These are phyloP conservation scores for Globisporangium mamillatum DNA, from an alignment of 352 stramenopile species.

Conservation along the genomic window DNA sequence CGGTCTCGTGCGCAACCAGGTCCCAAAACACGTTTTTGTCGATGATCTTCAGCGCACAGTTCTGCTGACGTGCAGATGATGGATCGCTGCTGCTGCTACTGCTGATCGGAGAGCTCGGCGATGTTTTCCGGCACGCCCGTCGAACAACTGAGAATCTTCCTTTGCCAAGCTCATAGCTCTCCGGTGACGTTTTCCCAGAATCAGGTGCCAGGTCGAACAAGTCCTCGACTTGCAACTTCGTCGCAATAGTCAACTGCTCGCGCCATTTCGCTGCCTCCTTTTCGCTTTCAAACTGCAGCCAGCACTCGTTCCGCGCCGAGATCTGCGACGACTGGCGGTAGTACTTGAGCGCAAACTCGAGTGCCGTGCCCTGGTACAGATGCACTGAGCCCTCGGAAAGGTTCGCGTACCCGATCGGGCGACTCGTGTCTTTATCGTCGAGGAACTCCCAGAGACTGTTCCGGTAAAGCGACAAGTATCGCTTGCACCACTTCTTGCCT, in stretches of 20 bases:
- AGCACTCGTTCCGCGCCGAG: constrained; percentile 54
- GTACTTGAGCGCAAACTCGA: constrained; percentile 61
- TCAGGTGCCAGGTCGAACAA: constrained; percentile 65
- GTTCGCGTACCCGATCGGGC: constrained; percentile 73
- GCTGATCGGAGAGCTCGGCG: background rate
- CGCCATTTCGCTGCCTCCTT: constrained; percentile 43
- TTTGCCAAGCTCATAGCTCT: constrained; percentile 75
- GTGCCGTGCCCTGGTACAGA: constrained; percentile 39
- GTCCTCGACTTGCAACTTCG: constrained; percentile 56
- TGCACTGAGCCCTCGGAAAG: constrained; percentile 66
- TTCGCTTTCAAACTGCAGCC: constrained; percentile 54
- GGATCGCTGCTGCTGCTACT: background rate
- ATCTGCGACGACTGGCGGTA: constrained; percentile 44
- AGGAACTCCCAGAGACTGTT: constrained; percentile 80
- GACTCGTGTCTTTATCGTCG: constrained; percentile 53
- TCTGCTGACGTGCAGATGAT: constrained; percentile 18
- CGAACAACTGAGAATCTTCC: constrained; percentile 77
- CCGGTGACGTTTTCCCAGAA: constrained; percentile 25
- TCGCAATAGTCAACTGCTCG: constrained; percentile 31
- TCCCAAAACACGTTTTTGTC: constrained; percentile 91
- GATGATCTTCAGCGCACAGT: constrained; percentile 91
- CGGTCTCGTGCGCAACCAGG: constrained; percentile 84
- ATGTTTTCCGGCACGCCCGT: constrained; percentile 38
- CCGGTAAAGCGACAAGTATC: constrained; percentile 64
- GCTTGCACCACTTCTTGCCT: constrained; percentile 60